Base-by-base conservation (phyloP, 495 filamentous ascomycete species). In the Penicillium malachiteum region DNA sequence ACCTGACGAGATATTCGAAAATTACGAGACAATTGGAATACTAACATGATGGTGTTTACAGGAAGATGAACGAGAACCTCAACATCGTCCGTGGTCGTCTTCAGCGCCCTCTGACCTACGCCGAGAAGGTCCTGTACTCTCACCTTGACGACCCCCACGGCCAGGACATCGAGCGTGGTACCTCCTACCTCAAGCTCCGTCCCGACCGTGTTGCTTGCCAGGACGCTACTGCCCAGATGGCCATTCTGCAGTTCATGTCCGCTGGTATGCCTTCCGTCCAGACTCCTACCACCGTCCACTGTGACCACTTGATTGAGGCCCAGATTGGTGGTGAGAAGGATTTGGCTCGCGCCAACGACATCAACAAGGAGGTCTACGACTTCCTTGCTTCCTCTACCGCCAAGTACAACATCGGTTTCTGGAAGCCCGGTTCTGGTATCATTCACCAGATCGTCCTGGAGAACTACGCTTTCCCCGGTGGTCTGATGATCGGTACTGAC, bases 331-430 rank as follows among this genome's bases (percentile, higher is more conserved):
- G 95, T 67, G 86, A 82, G 46, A 93, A 97, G 83, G 94, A 98
- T 88, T 81, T 98, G 64, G 89, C 85, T 50, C 84, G 94, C 67
- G 95, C 95, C 60, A 79, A 91, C 66, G 83, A 84, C 51, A 96
- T 97, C 78, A 98, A 98, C 87, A 97, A 97, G 84, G 94, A 98
- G 76, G 94, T 98, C 60, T 98, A 97, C 78, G 90, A 98, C 75
- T 98, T 98, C 84, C 81, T 98, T 70, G 86, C 92, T 51, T 86
- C 87, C 48, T 87, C 95, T 54, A 97, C 94, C 66, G 94, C 92
- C 60, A 98, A 97, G 82, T 98, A 97, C 83, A 92, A 96, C 80
- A 97, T 98, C 70, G 95, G 95, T 80, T 98, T 98, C 87, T 98
- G 94, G 94, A 88, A 82, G 72, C 95, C 94, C 58, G 94, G 94